These are phyloP conservation scores for Emericellopsis cladophorae DNA, from an alignment of 2,329 filamentous ascomycete genomes.

Conservation along the genomic window DNA sequence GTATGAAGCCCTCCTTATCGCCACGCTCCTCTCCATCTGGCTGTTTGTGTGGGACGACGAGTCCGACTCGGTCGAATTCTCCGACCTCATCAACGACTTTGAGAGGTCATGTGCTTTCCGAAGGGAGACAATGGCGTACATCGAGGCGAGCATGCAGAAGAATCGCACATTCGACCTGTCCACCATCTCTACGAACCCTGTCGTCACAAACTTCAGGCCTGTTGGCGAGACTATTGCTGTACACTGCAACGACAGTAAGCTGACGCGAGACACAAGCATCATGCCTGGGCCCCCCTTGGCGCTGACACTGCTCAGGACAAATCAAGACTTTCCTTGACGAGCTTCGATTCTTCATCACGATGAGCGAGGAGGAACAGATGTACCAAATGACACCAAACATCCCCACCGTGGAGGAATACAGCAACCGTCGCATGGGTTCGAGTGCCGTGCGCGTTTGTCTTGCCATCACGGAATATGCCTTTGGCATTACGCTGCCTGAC, in stretches of 20 bases:
- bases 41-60: slow-evolving; percentile 1
- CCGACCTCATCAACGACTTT: slow-evolving; percentile 1
- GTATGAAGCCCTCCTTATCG: background rate
- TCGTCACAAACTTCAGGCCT: slow-evolving; percentile 1
- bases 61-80: slow-evolving; percentile 1
- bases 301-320: background rate
- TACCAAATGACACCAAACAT: background rate
- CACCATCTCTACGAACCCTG: background rate
- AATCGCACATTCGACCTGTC: background rate
- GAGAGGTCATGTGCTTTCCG: slow-evolving; percentile 1
- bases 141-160: background rate
- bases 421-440: background rate
- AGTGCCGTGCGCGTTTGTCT: slow-evolving; percentile 1
- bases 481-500: background rate
- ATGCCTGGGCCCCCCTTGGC: background rate
- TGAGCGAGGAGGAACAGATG: slow-evolving; percentile 1
- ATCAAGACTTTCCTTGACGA: background rate
- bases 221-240: background rate
- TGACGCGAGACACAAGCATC: background rate
- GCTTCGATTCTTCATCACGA: slow-evolving; percentile 1
- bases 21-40: slow-evolving; percentile 1
- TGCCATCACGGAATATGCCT: background rate
- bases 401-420: background rate
- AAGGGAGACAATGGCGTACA: background rate
- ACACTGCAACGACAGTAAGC: background rate